phyloP scores from a whole-genome alignment of 805 yeast genomes.

The Ogataea methanolica region DNA sequence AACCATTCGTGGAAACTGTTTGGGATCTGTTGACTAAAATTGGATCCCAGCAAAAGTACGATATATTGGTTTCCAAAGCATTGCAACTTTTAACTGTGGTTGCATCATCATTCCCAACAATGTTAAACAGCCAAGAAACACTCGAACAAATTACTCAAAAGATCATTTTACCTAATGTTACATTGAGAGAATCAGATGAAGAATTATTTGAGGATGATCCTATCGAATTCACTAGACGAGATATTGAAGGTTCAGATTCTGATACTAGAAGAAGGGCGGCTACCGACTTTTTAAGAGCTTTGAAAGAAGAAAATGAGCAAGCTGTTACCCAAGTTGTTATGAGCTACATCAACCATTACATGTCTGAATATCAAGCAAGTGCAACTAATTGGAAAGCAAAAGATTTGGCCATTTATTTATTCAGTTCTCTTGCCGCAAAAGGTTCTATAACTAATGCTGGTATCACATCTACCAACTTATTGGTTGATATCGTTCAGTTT shows the following conservation, averaged over 20 bases:
- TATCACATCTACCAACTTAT: constrained; percentile 76
- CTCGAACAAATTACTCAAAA: constrained; percentile 75
- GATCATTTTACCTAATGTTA: constrained; percentile 83
- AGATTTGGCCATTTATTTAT: constrained; percentile 81
- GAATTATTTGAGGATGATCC: constrained; percentile 98
- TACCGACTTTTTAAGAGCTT: constrained; percentile 85
- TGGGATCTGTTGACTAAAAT: constrained; percentile 71
- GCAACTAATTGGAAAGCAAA: constrained; percentile 72
- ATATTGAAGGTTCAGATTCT: constrained; percentile 90
- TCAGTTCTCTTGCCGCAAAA: constrained; percentile 85
- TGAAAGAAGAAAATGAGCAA: constrained; percentile 73
- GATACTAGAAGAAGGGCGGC: constrained; percentile 91
- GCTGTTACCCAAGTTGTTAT: constrained; percentile 71
- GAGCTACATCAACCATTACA: constrained; percentile 64
- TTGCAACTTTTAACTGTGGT: constrained; percentile 80
- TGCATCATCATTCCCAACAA: constrained; percentile 60
- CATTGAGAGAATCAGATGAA: constrained; percentile 81
- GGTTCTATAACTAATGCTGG: constrained; percentile 86
- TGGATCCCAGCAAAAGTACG: constrained; percentile 73
- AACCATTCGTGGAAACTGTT: constrained; percentile 71
- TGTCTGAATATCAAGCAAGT: constrained; percentile 44
- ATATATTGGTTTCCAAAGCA: constrained; percentile 75
- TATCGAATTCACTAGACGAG: constrained; percentile 85
- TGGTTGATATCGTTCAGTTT: constrained; percentile 83
- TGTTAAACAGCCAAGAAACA: constrained; percentile 56